These are phyloP conservation scores for Didymella pomorum DNA, from an alignment of 2,329 filamentous ascomycete genomes.

Conservation along the genomic window DNA sequence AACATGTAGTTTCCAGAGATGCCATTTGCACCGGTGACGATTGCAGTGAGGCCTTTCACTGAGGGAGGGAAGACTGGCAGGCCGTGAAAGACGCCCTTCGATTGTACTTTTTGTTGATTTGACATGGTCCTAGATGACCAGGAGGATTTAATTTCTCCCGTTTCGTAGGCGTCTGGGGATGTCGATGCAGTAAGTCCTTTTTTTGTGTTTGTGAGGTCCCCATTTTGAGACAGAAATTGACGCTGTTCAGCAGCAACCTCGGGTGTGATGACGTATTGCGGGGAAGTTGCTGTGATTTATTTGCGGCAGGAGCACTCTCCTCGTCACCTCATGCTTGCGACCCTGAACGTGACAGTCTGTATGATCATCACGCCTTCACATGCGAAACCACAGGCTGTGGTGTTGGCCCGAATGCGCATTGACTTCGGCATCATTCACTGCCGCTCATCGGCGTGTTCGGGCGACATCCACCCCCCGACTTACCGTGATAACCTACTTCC, in stretches of 20 bases:
- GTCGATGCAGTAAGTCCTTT: no score
- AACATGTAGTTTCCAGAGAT: constrained; percentile 63
- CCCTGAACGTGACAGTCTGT: not conserved
- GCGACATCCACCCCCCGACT: not conserved
- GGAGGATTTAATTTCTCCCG: no score
- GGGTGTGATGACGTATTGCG: constrained; percentile 30
- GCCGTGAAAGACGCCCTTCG: constrained; percentile 59
- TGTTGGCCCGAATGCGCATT: not conserved
- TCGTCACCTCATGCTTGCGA: not conserved
- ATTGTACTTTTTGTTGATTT: constrained; percentile 36
- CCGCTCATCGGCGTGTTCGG: not conserved
- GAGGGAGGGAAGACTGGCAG: constrained; percentile 57
- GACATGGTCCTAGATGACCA: constrained; percentile 20
- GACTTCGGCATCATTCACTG: not conserved
- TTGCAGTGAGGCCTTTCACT: constrained; percentile 57
- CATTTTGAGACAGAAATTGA: not conserved
- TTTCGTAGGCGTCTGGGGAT: no score
- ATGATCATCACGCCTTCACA: not conserved
- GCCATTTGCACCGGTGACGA: constrained; percentile 64
- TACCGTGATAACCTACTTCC: not conserved
- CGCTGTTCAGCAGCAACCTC: constrained; percentile 14
- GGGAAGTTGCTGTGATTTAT: constrained; percentile 21
- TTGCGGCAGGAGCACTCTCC: not conserved
- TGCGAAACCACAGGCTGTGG: not conserved
- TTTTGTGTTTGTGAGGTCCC: no score